These are phyloP conservation scores for Thelonectria blattea DNA, from an alignment of 2,329 filamentous ascomycete genomes.

Conservation along the genomic window DNA sequence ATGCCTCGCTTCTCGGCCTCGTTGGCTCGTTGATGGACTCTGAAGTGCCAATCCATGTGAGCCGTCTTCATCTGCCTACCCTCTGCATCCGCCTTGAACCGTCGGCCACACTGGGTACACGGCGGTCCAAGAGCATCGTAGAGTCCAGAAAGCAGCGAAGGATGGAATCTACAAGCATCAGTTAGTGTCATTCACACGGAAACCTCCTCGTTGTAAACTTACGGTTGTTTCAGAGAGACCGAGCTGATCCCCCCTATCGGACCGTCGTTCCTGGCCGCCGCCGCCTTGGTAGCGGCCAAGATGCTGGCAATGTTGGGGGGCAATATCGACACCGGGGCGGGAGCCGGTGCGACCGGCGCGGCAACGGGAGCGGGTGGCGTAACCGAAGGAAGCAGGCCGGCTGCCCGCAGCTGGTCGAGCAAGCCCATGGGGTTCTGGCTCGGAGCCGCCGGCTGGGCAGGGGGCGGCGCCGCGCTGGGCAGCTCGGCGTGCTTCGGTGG, in stretches of 20 bases:
- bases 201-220: slow-evolving; percentile 43
- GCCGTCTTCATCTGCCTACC: slow-evolving; percentile 86
- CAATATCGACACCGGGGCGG: slow-evolving; percentile 40
- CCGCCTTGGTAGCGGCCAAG: slow-evolving; percentile 42
- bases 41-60: slow-evolving; percentile 99
- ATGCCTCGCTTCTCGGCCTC: slow-evolving; percentile 87
- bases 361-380: slow-evolving; percentile 38
- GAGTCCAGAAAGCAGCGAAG: slow-evolving; percentile 73
- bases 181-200: slow-evolving; percentile 20
- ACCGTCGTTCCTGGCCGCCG: slow-evolving; percentile 40
- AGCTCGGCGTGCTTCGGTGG: slow-evolving; percentile 51
- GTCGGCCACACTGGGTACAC: slow-evolving; percentile 88
- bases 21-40: slow-evolving; percentile 85
- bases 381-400: slow-evolving; percentile 64
- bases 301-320: slow-evolving; percentile 47
- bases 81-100: slow-evolving; percentile 78
- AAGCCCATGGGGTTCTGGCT: slow-evolving; percentile 62
- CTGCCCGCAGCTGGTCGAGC: slow-evolving; percentile 70
- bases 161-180: slow-evolving; percentile 65
- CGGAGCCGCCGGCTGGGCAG: slow-evolving; percentile 43
- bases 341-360: slow-evolving; percentile 42
- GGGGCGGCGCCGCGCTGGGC: slow-evolving; percentile 38
- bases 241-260: slow-evolving; percentile 65
- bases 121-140: slow-evolving; percentile 85
- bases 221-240: slow-evolving; percentile 74